Evolutionary conservation across 768 basidiomycete species (phyloP), one percentile per base, ranked within the genome.

Genomic region (Mrakia hoshinonis): DNA sequence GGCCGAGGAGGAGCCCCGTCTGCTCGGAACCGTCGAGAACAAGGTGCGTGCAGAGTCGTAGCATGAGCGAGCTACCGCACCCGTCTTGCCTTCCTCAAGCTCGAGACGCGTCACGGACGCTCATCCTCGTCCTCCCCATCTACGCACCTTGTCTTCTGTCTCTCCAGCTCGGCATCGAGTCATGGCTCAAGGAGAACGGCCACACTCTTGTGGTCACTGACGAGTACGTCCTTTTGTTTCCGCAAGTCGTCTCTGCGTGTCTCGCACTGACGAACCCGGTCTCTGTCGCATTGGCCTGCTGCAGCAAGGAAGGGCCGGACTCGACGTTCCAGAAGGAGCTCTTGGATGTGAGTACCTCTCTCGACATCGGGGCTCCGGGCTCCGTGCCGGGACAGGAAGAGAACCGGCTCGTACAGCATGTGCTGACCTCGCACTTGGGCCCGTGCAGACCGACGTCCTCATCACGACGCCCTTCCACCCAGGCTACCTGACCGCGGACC

Each of bases 391-490:
- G 29, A 22, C 22, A 68, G 36, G 67, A 38, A 13, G 54, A 43
- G 22, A 4, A 26, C 18, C 24, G 24, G 54, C 67, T 54, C 43
- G 51, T 68, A 55, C 26, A 39, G 43, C 54, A 26, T 18, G n/a
- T 29, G 39, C 36, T n/a, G 12, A 34, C 61, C 26, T 36, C 34
- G 26, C 9, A 6, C 10, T 20, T 43, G 7, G 6, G 6, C 5
- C 26, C 7, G 5, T 39, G 2, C 61, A 62, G 61, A 38, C 69
- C 10, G 69, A 70, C 38, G 46, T 70, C 5, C 20, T 70, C 9
- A 90, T 90, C 78, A 89, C 89, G 2, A 90, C 89, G 5, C 89
- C 89, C 5, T 91, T 91, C 86, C 89, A 91, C 79, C 89, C 89
- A 69, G 69, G 87, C 74, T 91, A 91, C 79, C 84, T 91, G 72